phyloP scores from a whole-genome alignment of 768 basidiomycete genomes.

The Suillus subalutaceus region DNA sequence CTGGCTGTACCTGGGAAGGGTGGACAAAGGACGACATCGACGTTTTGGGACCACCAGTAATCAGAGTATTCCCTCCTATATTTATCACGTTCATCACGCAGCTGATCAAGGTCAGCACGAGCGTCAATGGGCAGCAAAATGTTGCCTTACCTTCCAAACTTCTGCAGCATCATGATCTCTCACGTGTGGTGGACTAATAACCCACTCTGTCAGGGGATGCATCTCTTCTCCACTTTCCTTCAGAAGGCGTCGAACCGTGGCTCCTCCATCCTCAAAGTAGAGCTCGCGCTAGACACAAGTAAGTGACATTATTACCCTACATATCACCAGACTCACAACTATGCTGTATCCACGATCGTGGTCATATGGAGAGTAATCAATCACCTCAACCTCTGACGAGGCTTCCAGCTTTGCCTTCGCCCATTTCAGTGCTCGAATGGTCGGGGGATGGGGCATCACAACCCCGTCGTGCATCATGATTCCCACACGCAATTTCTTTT shows the following conservation, averaged over 20 bases:
- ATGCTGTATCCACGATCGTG: constrained; percentile 39
- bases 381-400: constrained; percentile 37
- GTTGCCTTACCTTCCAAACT: constrained; percentile 37
- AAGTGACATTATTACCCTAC: background rate
- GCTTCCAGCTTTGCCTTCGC: constrained; percentile 38
- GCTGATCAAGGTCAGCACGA: constrained; percentile 8
- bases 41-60: constrained; percentile 38
- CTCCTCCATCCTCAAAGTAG: constrained; percentile 44
- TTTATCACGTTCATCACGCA: constrained; percentile 32
- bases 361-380: constrained; percentile 38
- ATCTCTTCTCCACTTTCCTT: constrained; percentile 37
- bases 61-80: constrained; percentile 35
- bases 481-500: constrained; percentile 33
- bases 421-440: constrained; percentile 41
- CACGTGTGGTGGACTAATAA: constrained; percentile 29
- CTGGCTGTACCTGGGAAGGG: constrained; percentile 38
- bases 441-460: constrained; percentile 44
- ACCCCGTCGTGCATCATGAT: constrained; percentile 41
- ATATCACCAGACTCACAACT: constrained; percentile 28
- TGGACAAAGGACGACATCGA: constrained; percentile 43
- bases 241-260: constrained; percentile 23
- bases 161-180: constrained; percentile 28
- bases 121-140: constrained; percentile 32
- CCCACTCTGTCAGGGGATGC: constrained; percentile 41
- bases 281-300: constrained; percentile 31